Conservation (phyloP, 1,139 yeast species). For the Debaryomyces sp. region DNA sequence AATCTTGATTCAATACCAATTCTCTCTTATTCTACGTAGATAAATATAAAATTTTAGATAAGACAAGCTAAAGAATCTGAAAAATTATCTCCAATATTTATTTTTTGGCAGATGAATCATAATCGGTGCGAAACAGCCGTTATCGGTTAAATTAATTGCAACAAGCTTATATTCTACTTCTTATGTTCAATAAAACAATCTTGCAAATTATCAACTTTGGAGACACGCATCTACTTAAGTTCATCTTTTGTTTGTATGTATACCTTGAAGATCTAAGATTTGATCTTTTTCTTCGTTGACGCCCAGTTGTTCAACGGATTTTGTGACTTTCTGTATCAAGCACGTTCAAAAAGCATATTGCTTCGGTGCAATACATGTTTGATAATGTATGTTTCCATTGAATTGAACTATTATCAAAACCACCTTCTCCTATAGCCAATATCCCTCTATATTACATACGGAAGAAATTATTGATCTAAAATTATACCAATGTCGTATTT, state of each 20-base stretch:
- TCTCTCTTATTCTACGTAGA: neutral
- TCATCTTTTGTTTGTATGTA: neutral
- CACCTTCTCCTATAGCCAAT: too few relatives aligned
- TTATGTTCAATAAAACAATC: neutral
- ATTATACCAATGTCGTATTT: neutral
- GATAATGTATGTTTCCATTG: neutral
- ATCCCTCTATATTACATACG: neutral
- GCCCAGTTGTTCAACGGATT: neutral
- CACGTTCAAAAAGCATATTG: too few relatives aligned
- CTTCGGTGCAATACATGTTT: too few relatives aligned
- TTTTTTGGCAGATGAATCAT: neutral
- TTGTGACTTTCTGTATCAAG: too few relatives aligned
- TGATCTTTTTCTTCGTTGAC: neutral
- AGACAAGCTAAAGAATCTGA: neutral
- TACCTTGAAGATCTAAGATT: neutral
- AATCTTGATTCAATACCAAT: too few relatives aligned
- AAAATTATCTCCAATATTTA: constrained; percentile 1
- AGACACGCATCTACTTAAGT: neutral
- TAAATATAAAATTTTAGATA: neutral
- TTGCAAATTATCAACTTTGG: neutral
- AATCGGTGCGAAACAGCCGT: constrained; percentile 6
- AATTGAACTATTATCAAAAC: neutral
- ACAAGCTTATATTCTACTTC: neutral
- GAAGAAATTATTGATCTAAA: neutral
- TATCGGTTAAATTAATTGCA: constrained; percentile 1